Base-by-base conservation (phyloP, 2,329 filamentous ascomycete species). In the Penicillium oxalicum region DNA sequence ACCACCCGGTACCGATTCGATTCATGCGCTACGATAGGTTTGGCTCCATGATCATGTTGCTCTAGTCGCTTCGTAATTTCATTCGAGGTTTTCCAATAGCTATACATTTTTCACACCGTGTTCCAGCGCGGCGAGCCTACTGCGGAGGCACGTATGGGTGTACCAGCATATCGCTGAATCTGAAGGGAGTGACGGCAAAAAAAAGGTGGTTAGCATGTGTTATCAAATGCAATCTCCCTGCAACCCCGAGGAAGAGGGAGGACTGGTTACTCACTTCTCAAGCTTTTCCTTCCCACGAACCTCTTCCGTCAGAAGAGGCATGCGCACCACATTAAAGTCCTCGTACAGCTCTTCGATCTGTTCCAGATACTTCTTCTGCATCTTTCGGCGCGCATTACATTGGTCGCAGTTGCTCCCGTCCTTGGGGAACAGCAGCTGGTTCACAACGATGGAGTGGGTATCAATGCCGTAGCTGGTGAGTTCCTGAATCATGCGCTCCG, bases 401-500 rank as follows among this genome's bases (percentile, higher is more conserved):
- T 98, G 93, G 54, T 96, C 90, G 71, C 93, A 98, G 33, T 82
- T 80, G 66, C 86, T 94, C 45, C 84, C 85, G 57, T 84, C 79
- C 70, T 87, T 88, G 13, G 93, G 93, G 75, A 95, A 98, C 48
- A 98, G 77, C 58, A 98, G 79, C 77, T 98, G 93, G 72, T 98
- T 98, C 63, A 98, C 93, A 40, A 98, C 93, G 68, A 98, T 97
- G 66, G 86, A 84, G 74, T 97, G 93, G 5, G 91, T 95, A 70
- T 98, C 93, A 68, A 98, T 98, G 64, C 86, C 78, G 74, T 95
- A 98, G 68, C 81, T 87, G 41, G 89, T 84, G 53, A 98, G 78
- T 76, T 98, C 93, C 77, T 98, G 93, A 62, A 98, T 97, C 93
- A 98, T 97, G 63, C 93, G 87, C 77, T 98, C 93, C 53, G 93